Conservation (phyloP, 768 basidiomycete species). For the Neoboletus magnificus region DNA sequence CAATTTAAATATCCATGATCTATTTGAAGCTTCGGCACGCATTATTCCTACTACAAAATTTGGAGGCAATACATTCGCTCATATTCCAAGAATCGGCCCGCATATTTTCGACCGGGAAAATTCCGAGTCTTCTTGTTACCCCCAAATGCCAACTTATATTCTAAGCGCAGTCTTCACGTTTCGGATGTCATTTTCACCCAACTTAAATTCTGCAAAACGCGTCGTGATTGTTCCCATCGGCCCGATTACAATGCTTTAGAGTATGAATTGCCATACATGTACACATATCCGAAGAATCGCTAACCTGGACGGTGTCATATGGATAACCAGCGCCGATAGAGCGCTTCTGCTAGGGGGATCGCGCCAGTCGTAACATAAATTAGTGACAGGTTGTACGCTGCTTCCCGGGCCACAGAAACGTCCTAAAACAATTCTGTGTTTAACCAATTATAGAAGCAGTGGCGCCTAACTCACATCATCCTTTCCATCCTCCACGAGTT, state of each 20-base stretch:
- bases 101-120: too few species aligned
- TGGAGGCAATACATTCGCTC: too few species aligned
- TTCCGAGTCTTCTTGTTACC: too few species aligned
- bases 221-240: background rate
- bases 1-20: too few species aligned
- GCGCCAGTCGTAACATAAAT: slow-evolving; percentile 81
- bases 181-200: too few species aligned
- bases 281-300: too few species aligned
- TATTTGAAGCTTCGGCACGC: too few species aligned
- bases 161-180: too few species aligned
- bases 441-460: background rate
- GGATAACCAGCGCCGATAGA: slow-evolving; percentile 82
- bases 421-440: background rate
- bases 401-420: slow-evolving; percentile 9
- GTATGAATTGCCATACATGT: background rate
- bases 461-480: background rate
- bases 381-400: slow-evolving; percentile 60
- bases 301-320: slow-evolving; percentile 40
- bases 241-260: background rate
- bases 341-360: slow-evolving; percentile 58
- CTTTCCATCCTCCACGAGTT: slow-evolving; percentile 51
- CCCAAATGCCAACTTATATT: too few species aligned
- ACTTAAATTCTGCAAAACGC: too few species aligned
- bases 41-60: too few species aligned
- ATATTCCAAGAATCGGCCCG: too few species aligned